Conservation (phyloP, 2,329 filamentous ascomycete species). For the Aspergillus sp. region DNA sequence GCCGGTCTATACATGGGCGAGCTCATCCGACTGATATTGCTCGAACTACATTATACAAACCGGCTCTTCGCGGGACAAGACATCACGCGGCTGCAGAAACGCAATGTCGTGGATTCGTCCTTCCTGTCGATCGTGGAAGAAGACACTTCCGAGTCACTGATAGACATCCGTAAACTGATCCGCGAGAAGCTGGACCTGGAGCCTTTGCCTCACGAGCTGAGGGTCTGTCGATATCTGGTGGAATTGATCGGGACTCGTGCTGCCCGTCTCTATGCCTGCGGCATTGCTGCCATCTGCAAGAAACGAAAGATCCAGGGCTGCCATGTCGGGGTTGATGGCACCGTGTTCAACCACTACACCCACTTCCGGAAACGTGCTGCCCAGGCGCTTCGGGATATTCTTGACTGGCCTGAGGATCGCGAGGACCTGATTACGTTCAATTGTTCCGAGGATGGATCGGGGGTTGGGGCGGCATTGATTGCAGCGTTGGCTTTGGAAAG, state of each 20-base stretch:
- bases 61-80: conserved; percentile 79
- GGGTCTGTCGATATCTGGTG: conserved; percentile 80
- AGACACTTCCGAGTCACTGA: conserved; percentile 85
- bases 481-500: conserved; percentile 52
- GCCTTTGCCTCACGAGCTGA: conserved; percentile 71
- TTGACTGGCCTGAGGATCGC: conserved; percentile 76
- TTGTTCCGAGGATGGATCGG: conserved; percentile 83
- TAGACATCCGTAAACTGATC: conserved; percentile 77
- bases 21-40: conserved; percentile 78
- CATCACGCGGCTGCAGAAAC: conserved; percentile 68
- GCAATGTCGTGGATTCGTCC: conserved; percentile 82
- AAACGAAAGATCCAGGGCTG: conserved; percentile 81
- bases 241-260: conserved; percentile 90
- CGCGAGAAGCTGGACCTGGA: conserved; percentile 65
- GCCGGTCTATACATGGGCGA: conserved; percentile 89
- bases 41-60: conserved; percentile 74
- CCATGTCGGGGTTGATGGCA: conserved; percentile 92
- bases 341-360: conserved; percentile 97
- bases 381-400: conserved; percentile 79
- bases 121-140: conserved; percentile 89
- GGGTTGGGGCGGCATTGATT: conserved; percentile 86
- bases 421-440: conserved; percentile 78
- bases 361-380: conserved; percentile 89
- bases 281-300: conserved; percentile 92
- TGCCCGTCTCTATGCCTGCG: conserved; percentile 85